Conservation (phyloP, 164 flowering plant species). For the Nymphaea thermarum region DNA sequence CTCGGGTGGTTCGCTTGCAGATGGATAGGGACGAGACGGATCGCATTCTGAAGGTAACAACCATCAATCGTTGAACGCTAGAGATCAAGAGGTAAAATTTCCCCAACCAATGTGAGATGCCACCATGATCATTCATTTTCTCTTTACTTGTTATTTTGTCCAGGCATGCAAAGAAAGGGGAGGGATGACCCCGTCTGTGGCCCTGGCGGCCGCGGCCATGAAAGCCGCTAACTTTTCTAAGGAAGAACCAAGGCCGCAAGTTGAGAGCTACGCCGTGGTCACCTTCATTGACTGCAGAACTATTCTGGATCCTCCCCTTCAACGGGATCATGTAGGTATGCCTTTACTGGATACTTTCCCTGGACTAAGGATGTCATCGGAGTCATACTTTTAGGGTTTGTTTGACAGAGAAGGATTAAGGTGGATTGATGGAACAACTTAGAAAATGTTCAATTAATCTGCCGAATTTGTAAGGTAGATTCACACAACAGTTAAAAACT, state of each 20-base stretch:
- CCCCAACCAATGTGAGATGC: too few relatives aligned
- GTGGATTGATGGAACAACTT: too few relatives aligned
- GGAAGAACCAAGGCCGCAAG: constrained; percentile 16
- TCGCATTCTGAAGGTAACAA: constrained; percentile 36
- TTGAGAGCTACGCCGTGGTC: constrained; percentile 60
- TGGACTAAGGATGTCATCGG: too few relatives aligned
- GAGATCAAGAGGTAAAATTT: too few relatives aligned
- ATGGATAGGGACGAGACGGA: constrained; percentile 31
- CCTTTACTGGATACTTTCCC: neutral
- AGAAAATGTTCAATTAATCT: too few relatives aligned
- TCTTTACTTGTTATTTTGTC: constrained; percentile 2
- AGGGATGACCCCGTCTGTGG: constrained; percentile 51
- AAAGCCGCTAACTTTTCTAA: constrained; percentile 46
- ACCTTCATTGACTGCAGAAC: constrained; percentile 66
- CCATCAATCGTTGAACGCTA: too few relatives aligned
- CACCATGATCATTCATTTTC: too few relatives aligned
- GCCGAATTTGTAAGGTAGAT: too few relatives aligned
- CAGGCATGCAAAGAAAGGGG: constrained; percentile 51
- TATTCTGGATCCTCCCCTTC: constrained; percentile 56
- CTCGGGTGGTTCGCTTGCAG: constrained; percentile 45
- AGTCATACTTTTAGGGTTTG: too few relatives aligned
- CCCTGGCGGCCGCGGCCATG: constrained; percentile 63
- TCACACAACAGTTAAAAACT: too few relatives aligned
- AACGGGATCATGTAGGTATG: constrained; percentile 31
- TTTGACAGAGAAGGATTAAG: too few relatives aligned